Conservation (phyloP, 1,284 basidiomycete species). For the Pascua guehoae region DNA sequence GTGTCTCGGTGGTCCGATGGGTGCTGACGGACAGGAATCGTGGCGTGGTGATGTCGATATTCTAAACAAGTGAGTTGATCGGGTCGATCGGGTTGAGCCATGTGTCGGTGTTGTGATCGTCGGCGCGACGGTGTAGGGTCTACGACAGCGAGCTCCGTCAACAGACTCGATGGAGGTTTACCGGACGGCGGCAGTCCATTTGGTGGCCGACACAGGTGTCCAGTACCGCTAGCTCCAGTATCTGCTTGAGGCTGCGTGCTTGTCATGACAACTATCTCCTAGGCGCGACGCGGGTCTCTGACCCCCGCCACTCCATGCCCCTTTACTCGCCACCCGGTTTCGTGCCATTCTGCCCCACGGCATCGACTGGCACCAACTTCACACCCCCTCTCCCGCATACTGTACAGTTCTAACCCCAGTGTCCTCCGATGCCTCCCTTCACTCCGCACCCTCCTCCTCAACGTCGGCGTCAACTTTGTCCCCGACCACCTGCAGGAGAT, state of each 20-base stretch:
- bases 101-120: not conserved
- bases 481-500: constrained; percentile 50
- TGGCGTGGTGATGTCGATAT: constrained; percentile 50
- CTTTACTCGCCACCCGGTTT: too few species aligned
- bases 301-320: too few species aligned
- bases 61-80: constrained; percentile 48
- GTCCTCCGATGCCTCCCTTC: constrained; percentile 39
- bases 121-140: not conserved
- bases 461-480: constrained; percentile 50
- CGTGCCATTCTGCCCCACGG: too few species aligned
- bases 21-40: constrained; percentile 24
- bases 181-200: too few species aligned
- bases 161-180: not conserved
- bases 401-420: constrained; percentile 20
- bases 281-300: too few species aligned
- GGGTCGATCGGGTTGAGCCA: too few species aligned
- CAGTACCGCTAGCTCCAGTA: too few species aligned
- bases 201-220: too few species aligned
- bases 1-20: too few species aligned
- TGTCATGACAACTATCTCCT: too few species aligned
- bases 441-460: constrained; percentile 40
- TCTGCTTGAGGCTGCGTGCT: too few species aligned
- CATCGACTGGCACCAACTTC: not conserved
- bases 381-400: not conserved
- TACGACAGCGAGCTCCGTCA: too few species aligned